Conservation (phyloP, 2,329 filamentous ascomycete species). For the Didymella keratinophila region DNA sequence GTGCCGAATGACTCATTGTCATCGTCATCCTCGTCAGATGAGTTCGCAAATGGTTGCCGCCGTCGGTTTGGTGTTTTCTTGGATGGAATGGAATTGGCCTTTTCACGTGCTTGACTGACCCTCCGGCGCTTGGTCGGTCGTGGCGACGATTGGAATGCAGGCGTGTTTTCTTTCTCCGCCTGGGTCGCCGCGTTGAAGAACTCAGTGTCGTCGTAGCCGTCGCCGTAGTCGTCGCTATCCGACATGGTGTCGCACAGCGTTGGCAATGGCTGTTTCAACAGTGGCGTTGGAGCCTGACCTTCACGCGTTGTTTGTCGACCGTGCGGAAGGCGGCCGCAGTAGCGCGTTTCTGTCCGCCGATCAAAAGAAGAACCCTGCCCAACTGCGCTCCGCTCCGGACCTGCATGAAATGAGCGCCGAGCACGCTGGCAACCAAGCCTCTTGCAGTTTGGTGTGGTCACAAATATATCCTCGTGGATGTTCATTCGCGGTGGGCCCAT, state of each 20-base stretch:
- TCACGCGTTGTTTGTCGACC: slow-evolving; percentile 34
- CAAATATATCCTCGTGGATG: slow-evolving; percentile 12
- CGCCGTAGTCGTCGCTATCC: slow-evolving; percentile 66
- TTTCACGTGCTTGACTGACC: slow-evolving; percentile 37
- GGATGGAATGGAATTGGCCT: slow-evolving; percentile 32
- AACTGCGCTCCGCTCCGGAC: slow-evolving; percentile 18
- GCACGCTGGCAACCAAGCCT: slow-evolving; percentile 7
- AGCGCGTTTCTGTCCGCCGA: slow-evolving; percentile 34
- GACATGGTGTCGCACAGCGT: slow-evolving; percentile 27
- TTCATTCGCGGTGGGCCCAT: slow-evolving; percentile 8
- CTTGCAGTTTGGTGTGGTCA: background rate
- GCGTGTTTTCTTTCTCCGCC: slow-evolving; percentile 45
- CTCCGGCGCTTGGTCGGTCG: slow-evolving; percentile 50
- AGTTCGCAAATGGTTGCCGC: slow-evolving; percentile 34
- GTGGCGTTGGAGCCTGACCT: slow-evolving; percentile 28
- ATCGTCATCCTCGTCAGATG: slow-evolving; percentile 36
- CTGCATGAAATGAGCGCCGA: slow-evolving; percentile 15
- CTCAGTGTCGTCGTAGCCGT: slow-evolving; percentile 71
- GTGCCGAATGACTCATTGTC: slow-evolving; percentile 20
- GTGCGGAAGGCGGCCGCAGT: slow-evolving; percentile 4
- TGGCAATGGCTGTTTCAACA: slow-evolving; percentile 24
- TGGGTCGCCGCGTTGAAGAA: slow-evolving; percentile 68
- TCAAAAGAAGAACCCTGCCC: slow-evolving; percentile 30
- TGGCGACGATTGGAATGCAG: slow-evolving; percentile 45
- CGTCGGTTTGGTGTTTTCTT: slow-evolving; percentile 27